These are phyloP conservation scores for Boechera retrofracta DNA, from an alignment of 345 rosid species.

Conservation along the genomic window DNA sequence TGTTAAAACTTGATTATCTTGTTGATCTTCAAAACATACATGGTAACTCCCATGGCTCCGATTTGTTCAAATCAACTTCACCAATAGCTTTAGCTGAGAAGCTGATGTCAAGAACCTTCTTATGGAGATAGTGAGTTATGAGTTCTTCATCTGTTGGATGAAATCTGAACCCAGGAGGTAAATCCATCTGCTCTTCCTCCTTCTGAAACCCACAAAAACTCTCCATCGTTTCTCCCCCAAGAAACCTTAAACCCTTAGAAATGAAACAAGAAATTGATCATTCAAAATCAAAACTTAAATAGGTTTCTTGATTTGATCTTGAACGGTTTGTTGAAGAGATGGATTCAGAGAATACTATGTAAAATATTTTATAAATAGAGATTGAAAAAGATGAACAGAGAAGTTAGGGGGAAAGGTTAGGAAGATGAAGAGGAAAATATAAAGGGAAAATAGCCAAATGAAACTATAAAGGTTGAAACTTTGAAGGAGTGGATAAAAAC, in stretches of 20 bases:
- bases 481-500: slow-evolving; percentile 33
- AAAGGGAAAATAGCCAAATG: slow-evolving; percentile 38
- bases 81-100: slow-evolving; percentile 86
- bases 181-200: slow-evolving; percentile 71
- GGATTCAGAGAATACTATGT: slow-evolving; percentile 19
- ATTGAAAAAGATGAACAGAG: slow-evolving; percentile 34
- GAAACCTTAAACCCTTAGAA: slow-evolving; percentile 42
- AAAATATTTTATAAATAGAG: slow-evolving; percentile 19
- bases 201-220: slow-evolving; percentile 44
- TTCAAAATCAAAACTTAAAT: not conserved
- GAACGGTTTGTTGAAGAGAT: slow-evolving; percentile 3
- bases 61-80: slow-evolving; percentile 93
- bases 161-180: slow-evolving; percentile 93
- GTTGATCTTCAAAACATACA: slow-evolving; percentile 48
- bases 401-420: slow-evolving; percentile 41
- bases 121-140: slow-evolving; percentile 74
- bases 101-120: slow-evolving; percentile 65
- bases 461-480: slow-evolving; percentile 39
- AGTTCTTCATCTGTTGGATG: slow-evolving; percentile 99
- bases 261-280: not conserved
- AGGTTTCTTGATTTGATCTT: slow-evolving; percentile 35
- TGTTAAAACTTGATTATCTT: not conserved
- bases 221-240: slow-evolving; percentile 27
- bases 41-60: slow-evolving; percentile 98
- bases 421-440: slow-evolving; percentile 43